Evolutionary conservation across 305 asterid species (phyloP).

Genomic region (Fraxinus nigra): DNA sequence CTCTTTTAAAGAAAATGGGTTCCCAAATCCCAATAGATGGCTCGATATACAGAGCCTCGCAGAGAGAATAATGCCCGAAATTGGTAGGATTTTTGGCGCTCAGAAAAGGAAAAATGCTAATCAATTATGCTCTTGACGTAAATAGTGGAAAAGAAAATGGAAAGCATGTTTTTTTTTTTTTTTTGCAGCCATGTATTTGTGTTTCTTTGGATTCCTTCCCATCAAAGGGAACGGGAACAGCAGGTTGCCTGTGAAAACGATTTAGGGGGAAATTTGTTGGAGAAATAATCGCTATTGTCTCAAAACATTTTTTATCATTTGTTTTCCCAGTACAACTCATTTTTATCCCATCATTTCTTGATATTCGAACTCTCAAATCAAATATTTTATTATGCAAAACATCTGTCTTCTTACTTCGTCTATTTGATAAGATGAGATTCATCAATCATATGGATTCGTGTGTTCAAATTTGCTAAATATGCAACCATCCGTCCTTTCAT

Average conservation of each 20-base stretch:
- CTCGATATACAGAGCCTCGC: not conserved
- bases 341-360: too few species aligned
- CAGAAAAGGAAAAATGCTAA: conserved; percentile 25
- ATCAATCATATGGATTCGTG: too few species aligned
- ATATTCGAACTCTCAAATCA: too few species aligned
- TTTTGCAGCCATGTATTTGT: conserved; percentile 23
- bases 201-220: conserved; percentile 26
- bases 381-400: not conserved
- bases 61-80: conserved; percentile 27
- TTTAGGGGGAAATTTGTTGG: not conserved
- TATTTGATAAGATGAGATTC: too few species aligned
- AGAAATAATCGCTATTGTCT: not conserved
- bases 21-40: not conserved
- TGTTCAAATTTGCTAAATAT: too few species aligned
- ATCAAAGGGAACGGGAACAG: not conserved
- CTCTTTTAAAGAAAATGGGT: not conserved
- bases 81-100: not conserved
- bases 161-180: conserved; percentile 31
- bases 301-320: too few species aligned
- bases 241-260: not conserved
- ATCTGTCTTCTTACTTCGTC: not conserved
- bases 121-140: not conserved
- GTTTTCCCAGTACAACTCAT: too few species aligned
- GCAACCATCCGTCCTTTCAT: too few species aligned
- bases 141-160: conserved; percentile 25